A percentile compares a stretch with the other conserved stretches of the same genome.
phyloP scores from a whole-genome alignment of 2,329 filamentous ascomycete genomes.

The Fusarium sp. region DNA sequence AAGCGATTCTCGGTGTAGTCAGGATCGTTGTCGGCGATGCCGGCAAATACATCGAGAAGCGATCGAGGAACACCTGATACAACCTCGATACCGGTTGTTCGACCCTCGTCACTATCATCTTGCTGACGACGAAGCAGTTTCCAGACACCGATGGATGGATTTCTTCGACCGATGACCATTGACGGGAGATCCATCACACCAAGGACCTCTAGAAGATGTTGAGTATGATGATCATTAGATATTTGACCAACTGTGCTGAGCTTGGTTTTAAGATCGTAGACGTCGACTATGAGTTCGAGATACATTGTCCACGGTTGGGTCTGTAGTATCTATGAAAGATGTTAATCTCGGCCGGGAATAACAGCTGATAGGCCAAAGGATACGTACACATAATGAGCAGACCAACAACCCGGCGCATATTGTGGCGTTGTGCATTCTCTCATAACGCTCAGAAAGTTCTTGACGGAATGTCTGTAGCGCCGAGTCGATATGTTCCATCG shows the following conservation, averaged over 20 bases:
- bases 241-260: conserved; percentile 17
- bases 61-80: conserved; percentile 40
- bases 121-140: conserved; percentile 39
- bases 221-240: conserved; percentile 25
- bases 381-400: conserved; percentile 42
- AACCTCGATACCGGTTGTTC: conserved; percentile 26
- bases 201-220: conserved; percentile 38
- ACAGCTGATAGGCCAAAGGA: neutral
- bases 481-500: conserved; percentile 40
- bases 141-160: conserved; percentile 39
- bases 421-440: conserved; percentile 34
- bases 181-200: conserved; percentile 43
- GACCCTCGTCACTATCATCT: conserved; percentile 21
- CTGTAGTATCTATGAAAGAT: conserved; percentile 33
- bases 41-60: conserved; percentile 38
- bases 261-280: conserved; percentile 33
- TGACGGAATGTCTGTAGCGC: conserved; percentile 42
- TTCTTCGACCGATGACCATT: conserved; percentile 33
- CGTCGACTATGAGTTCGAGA: conserved; percentile 41
- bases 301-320: conserved; percentile 42
- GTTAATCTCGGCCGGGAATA: neutral
- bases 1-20: conserved; percentile 36
- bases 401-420: conserved; percentile 40
- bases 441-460: conserved; percentile 34
- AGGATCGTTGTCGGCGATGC: conserved; percentile 34